phyloP scores from a whole-genome alignment of 2,329 filamentous ascomycete genomes.

The Daldinia sp. region DNA sequence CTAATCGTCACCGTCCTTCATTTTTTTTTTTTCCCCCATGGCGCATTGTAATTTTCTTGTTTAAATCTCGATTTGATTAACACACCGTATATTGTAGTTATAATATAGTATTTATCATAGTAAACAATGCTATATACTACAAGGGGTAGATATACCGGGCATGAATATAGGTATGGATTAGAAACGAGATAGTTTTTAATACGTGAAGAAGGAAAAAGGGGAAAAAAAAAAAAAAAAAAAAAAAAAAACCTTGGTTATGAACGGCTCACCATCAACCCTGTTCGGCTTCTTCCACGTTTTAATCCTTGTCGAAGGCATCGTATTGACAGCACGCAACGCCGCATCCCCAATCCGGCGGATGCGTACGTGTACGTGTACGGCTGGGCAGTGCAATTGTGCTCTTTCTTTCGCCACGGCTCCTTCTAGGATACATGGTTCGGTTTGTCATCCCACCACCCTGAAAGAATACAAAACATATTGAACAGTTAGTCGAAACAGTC shows the following conservation, averaged over 20 bases:
- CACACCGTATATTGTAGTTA: conserved; percentile 21
- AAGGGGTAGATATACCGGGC: conserved; percentile 10
- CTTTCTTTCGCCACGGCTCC: conserved; percentile 1
- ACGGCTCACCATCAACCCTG: not conserved
- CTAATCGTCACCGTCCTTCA: not conserved
- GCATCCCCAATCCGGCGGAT: conserved; percentile 17
- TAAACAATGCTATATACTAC: conserved; percentile 3
- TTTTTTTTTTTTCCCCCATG: not conserved
- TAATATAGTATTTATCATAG: conserved; percentile 8
- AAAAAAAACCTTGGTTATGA: conserved; percentile 8
- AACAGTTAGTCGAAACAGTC: no score
- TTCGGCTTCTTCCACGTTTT: conserved; percentile 35
- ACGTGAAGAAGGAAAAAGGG: no score
- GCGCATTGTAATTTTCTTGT: not conserved
- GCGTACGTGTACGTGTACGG: conserved; percentile 7
- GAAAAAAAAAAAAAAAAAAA: conserved; percentile 2
- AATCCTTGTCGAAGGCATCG: conserved; percentile 25
- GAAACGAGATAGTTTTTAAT: conserved; percentile 3
- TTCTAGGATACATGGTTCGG: not conserved
- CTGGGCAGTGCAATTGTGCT: conserved; percentile 7
- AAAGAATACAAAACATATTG: no score
- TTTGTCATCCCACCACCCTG: no score
- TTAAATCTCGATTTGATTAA: conserved; percentile 1
- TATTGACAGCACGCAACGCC: conserved; percentile 26
- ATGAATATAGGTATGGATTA: conserved; percentile 19